Percentiles rank a stretch among this genome's conserved stretches.
Evolutionary conservation across 345 rosid genomes (phyloP).

Genomic region (Noccaea bulbosa): DNA sequence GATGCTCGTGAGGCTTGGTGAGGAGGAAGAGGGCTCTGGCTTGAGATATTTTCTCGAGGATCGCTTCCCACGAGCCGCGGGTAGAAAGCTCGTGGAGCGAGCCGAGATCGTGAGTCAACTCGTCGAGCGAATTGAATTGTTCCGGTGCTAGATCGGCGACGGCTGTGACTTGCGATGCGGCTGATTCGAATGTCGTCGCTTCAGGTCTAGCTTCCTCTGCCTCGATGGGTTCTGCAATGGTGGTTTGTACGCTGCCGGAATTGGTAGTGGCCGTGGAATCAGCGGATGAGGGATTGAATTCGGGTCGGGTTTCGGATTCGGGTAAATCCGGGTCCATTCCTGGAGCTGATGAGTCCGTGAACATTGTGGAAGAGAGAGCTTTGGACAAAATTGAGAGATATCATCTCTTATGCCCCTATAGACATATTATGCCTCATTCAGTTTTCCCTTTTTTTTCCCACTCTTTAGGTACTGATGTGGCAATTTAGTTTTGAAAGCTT

Average conservation of each 20-base stretch:
- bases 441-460: no score
- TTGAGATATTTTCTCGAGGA: conserved; percentile 70
- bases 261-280: conserved; percentile 10
- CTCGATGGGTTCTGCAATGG: conserved; percentile 10
- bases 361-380: conserved; percentile 26
- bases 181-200: conserved; percentile 18
- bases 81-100: conserved; percentile 83
- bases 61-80: conserved; percentile 88
- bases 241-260: conserved; percentile 6
- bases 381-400: background rate
- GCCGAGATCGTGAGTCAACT: conserved; percentile 73
- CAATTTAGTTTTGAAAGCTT: no score
- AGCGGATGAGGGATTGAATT: conserved; percentile 15
- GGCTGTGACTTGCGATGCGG: conserved; percentile 1
- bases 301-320: conserved; percentile 41
- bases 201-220: conserved; percentile 12
- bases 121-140: conserved; percentile 63
- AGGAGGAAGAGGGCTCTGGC: conserved; percentile 70
- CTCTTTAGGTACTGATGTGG: no score
- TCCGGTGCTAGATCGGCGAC: conserved; percentile 53
- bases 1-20: conserved; percentile 78
- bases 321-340: conserved; percentile 35
- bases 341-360: conserved; percentile 34
- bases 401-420: no score
- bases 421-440: no score